phyloP scores from a whole-genome alignment of 164 flowering plant genomes.

The Kalanchoe fedtschenkoi region DNA sequence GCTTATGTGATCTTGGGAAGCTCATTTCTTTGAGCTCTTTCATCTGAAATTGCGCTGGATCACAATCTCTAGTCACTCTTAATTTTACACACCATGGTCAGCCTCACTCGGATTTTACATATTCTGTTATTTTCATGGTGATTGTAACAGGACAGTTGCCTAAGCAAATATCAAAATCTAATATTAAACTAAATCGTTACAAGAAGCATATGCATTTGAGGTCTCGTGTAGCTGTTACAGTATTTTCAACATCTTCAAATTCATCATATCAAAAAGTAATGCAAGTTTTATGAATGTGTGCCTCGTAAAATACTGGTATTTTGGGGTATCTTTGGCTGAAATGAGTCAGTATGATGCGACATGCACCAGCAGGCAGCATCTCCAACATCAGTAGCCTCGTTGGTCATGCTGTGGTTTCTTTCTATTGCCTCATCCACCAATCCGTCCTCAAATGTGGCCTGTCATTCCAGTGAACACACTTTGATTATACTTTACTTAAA shows the following conservation, averaged over 20 bases:
- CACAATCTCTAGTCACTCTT: too few relatives aligned
- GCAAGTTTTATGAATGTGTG: slow-evolving; percentile 77
- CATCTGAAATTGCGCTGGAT: too few relatives aligned
- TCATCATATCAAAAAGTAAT: slow-evolving; percentile 94
- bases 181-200: too few relatives aligned
- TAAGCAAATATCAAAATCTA: too few relatives aligned
- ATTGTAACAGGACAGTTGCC: too few relatives aligned
- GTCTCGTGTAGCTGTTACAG: slow-evolving; percentile 10
- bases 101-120: too few relatives aligned
- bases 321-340: slow-evolving; percentile 99
- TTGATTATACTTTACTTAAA: too few relatives aligned
- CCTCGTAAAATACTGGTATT: slow-evolving; percentile 74
- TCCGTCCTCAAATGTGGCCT: slow-evolving; percentile 97
- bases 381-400: slow-evolving; percentile 85
- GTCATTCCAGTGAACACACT: slow-evolving; percentile 18
- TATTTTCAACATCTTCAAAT: slow-evolving; percentile 33
- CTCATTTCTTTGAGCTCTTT: too few relatives aligned
- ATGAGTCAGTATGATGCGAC: slow-evolving; percentile 80
- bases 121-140: too few relatives aligned
- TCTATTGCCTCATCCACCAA: slow-evolving; percentile 81
- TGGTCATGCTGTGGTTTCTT: slow-evolving; percentile 90
- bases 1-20: too few relatives aligned
- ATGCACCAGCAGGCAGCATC: slow-evolving; percentile 59
- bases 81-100: too few relatives aligned
- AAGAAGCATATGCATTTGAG: too few relatives aligned